These are phyloP conservation scores for Metschnikowia lochheadii DNA, from an alignment of 805 yeast species.

Conservation along the genomic window DNA sequence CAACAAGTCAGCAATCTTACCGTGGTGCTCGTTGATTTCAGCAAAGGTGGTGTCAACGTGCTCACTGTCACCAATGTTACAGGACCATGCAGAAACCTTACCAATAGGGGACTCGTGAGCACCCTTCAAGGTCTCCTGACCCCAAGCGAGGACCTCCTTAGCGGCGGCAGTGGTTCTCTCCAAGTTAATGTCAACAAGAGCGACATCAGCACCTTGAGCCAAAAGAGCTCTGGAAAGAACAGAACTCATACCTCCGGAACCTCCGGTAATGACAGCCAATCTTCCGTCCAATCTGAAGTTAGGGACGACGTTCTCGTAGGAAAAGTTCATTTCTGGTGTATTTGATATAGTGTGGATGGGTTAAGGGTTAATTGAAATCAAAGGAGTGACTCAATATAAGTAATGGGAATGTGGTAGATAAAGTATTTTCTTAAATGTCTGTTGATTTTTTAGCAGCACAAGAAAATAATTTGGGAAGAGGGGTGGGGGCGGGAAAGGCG, in stretches of 20 bases:
- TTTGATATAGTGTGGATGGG: neutral
- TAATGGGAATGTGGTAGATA: no score
- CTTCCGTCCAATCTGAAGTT: slow-evolving; percentile 65
- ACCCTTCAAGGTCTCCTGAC: slow-evolving; percentile 38
- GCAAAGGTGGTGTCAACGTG: slow-evolving; percentile 54
- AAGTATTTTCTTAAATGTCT: neutral
- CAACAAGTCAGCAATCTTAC: slow-evolving; percentile 57
- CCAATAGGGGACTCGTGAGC: slow-evolving; percentile 31
- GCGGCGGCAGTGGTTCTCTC: slow-evolving; percentile 56
- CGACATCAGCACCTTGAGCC: slow-evolving; percentile 75
- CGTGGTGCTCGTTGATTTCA: slow-evolving; percentile 54
- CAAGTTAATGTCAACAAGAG: slow-evolving; percentile 64
- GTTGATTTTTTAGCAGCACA: neutral
- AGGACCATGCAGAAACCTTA: slow-evolving; percentile 58
- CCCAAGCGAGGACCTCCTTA: slow-evolving; percentile 47
- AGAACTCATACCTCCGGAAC: slow-evolving; percentile 73
- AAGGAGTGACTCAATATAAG: no score
- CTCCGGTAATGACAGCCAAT: slow-evolving; percentile 73
- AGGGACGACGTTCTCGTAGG: slow-evolving; percentile 51
- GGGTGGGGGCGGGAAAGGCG: neutral
- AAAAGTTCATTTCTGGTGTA: slow-evolving; percentile 19
- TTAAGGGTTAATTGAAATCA: no score
- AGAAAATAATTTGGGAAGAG: neutral
- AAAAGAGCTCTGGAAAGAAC: slow-evolving; percentile 62
- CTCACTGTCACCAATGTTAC: slow-evolving; percentile 66